phyloP scores from a whole-genome alignment of 208 protist species.

The Trypanosoma boissoni region DNA sequence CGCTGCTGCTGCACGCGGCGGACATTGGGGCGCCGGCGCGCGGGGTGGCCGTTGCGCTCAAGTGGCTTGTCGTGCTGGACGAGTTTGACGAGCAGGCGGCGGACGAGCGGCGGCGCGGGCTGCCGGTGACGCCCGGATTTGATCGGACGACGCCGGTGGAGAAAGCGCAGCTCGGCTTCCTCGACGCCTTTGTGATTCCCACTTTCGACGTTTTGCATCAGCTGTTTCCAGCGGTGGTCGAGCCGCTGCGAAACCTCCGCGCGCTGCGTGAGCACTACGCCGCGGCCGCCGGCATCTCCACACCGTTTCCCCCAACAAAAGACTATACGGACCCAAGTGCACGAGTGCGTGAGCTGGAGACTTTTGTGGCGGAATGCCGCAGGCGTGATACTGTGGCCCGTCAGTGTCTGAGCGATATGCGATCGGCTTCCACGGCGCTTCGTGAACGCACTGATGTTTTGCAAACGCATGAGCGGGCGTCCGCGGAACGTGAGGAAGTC shows the following conservation, averaged over 20 bases:
- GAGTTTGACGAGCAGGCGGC: constrained; percentile 78
- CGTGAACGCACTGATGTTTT: too few relatives aligned
- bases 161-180: constrained; percentile 60
- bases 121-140: constrained; percentile 53
- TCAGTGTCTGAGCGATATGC: too few relatives aligned
- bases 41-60: constrained; percentile 46
- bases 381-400: background rate
- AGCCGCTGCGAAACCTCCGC: constrained; percentile 51
- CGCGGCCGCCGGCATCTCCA: constrained; percentile 8
- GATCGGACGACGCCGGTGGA: constrained; percentile 27
- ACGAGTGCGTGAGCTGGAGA: background rate
- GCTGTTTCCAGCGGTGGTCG: constrained; percentile 44
- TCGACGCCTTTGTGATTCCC: constrained; percentile 72
- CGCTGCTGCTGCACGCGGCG: constrained; percentile 67
- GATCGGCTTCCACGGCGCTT: too few relatives aligned
- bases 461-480: too few relatives aligned
- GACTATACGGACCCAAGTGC: constrained; percentile 9
- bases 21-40: constrained; percentile 72
- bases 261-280: constrained; percentile 48
- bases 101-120: constrained; percentile 42
- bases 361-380: background rate
- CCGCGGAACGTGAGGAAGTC: too few relatives aligned
- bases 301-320: constrained; percentile 26
- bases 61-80: constrained; percentile 74
- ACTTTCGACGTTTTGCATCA: constrained; percentile 64